Base-by-base conservation (phyloP, 306 rosid genomes). In the Rosa persica region DNA sequence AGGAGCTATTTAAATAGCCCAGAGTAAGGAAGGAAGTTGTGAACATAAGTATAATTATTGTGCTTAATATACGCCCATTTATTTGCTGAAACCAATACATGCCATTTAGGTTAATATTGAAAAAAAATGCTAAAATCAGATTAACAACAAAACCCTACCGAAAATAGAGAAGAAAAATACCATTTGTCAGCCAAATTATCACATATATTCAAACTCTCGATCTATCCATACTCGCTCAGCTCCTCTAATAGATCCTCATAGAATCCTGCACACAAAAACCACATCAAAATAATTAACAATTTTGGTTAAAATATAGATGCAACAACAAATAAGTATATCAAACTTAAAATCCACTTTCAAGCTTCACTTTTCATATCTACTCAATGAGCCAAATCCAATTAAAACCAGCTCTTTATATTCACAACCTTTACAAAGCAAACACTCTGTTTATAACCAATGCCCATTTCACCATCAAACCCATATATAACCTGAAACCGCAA, bases 171-270 rank as follows among this genome's bases (percentile, higher is more conserved):
- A 60, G 42, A 38, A 10, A 22, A 30, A 30, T 67, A 94, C 98
- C 98, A 92, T 94, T 81, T 94, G 98, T n/a, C n/a, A n/a, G n/a
- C n/a, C n/a, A n/a, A n/a, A n/a, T n/a, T n/a, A 70, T 94, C 98
- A 65, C 98, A 94, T 55, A 94, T 94, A 79, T 94, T 94, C 85
- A 94, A 83, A 86, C 98, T 94, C 86, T 94, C 97, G 58, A 94
- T 85, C 47, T 86, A 88, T 3, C 97, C 98, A 20, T 92, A 92
- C 85, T 94, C 92, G 89, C 94, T 86, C 72, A 94, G 90, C 89
- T 94, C 98, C 87, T 94, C 95, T n/a, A 88, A 94, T 11, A 94
- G 89, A 86, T 94, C 98, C 72, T 94, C 96, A n/a, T 92, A 94
- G 74, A 94, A 94, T 94, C 97, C 91, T 91, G 51, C 78, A 76